Evolutionary conservation across 78 protist genomes (phyloP).

Genomic region (Capsaspora owczarzaki): DNA sequence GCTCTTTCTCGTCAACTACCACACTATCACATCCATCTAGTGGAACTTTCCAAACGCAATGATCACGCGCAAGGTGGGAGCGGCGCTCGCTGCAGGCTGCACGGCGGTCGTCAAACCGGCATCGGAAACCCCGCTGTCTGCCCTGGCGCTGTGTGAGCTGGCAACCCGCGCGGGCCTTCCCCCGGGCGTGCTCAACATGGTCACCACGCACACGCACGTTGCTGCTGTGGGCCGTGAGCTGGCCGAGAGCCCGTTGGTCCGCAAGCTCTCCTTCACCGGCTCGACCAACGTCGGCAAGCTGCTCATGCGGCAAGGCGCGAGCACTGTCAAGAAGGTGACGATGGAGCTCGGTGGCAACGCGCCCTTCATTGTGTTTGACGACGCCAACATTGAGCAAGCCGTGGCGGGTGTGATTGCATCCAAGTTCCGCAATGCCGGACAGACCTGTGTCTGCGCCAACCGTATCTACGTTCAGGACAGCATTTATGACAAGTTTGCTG

Average conservation of each 20-base stretch:
- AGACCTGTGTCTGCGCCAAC: conserved; percentile 49
- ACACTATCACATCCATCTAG: too few relatives aligned
- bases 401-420: conserved; percentile 35
- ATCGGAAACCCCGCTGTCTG: neutral
- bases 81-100: conserved; percentile 53
- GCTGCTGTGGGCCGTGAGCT: conserved; percentile 18
- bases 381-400: conserved; percentile 45
- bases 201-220: conserved; percentile 1
- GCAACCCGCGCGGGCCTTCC: conserved; percentile 33
- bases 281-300: conserved; percentile 39
- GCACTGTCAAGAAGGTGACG: conserved; percentile 30
- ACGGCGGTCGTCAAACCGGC: conserved; percentile 37
- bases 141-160: conserved; percentile 10
- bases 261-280: conserved; percentile 46
- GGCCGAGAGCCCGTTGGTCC: neutral
- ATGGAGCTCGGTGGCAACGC: conserved; percentile 56
- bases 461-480: conserved; percentile 29
- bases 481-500: conserved; percentile 13
- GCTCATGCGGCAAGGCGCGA: conserved; percentile 1
- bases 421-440: conserved; percentile 43
- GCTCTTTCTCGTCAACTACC: too few relatives aligned
- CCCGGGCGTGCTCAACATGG: conserved; percentile 30
- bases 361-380: conserved; percentile 49
- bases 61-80: conserved; percentile 43
- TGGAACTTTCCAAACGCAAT: conserved; percentile 57